A percentile compares a stretch with the other conserved stretches of the same genome.
phyloP scores from a whole-genome alignment of 257 asterid genomes.

The Solanum gracilifrons region DNA sequence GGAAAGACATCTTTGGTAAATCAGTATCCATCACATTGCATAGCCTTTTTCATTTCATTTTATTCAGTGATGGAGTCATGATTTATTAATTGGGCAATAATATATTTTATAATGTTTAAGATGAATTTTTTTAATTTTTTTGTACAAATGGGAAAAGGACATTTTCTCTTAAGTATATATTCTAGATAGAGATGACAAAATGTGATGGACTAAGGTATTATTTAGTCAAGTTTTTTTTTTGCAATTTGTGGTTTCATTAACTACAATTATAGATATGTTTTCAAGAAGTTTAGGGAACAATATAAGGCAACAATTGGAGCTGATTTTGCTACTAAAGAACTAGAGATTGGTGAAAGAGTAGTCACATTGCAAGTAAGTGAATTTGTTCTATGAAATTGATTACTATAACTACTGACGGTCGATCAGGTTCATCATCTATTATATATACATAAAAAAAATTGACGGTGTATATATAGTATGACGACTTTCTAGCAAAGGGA shows the following conservation, averaged over 20 bases:
- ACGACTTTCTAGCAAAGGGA: neutral
- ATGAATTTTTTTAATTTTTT: neutral
- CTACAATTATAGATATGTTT: constrained; percentile 38
- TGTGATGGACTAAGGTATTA: neutral
- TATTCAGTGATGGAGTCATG: neutral
- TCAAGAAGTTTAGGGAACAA: constrained; percentile 41
- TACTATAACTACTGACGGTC: neutral
- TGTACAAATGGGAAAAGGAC: neutral
- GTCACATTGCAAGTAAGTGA: constrained; percentile 71
- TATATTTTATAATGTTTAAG: neutral
- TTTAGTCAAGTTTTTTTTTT: neutral
- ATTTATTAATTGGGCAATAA: neutral
- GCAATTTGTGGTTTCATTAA: constrained; percentile 16
- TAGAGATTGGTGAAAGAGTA: constrained; percentile 45
- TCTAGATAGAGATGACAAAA: neutral
- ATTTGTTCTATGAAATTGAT: neutral
- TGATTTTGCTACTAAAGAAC: constrained; percentile 73
- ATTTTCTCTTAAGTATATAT: neutral
- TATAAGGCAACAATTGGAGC: constrained; percentile 84
- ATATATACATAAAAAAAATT: neutral
- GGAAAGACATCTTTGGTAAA: constrained; percentile 78
- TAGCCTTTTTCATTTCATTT: neutral
- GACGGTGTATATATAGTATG: neutral
- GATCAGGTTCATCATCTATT: neutral
- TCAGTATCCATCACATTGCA: constrained; percentile 54